Conservation (phyloP, 108 stramenopile species). For the Chaetoceros muelleri region DNA sequence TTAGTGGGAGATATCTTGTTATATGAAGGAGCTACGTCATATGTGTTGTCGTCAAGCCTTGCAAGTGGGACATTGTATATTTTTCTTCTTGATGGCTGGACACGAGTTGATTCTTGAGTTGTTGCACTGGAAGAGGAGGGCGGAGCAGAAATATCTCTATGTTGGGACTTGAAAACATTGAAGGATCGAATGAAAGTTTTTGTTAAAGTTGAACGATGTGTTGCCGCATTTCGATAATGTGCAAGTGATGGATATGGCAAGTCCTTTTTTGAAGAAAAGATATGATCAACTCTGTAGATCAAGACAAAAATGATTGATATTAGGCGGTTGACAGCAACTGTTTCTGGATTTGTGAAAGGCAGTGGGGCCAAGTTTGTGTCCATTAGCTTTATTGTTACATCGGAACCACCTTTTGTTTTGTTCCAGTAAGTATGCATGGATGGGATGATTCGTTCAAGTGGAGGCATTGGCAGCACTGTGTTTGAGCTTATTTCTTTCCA, state of each 20-base stretch:
- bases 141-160: no score
- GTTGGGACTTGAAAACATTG: no score
- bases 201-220: background rate
- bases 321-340: background rate
- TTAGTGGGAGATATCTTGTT: no score
- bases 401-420: background rate
- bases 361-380: background rate
- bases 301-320: background rate
- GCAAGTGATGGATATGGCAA: background rate
- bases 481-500: background rate
- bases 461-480: background rate
- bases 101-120: no score
- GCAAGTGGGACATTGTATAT: no score
- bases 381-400: background rate
- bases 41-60: no score
- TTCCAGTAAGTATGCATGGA: background rate
- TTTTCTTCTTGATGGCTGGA: no score
- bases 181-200: no score
- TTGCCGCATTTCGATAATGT: background rate
- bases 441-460: background rate
- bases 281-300: background rate
- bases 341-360: background rate
- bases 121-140: no score
- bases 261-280: background rate
- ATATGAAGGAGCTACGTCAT: no score